phyloP scores from a whole-genome alignment of 2,329 filamentous ascomycete species.

The Epichloe elymi region DNA sequence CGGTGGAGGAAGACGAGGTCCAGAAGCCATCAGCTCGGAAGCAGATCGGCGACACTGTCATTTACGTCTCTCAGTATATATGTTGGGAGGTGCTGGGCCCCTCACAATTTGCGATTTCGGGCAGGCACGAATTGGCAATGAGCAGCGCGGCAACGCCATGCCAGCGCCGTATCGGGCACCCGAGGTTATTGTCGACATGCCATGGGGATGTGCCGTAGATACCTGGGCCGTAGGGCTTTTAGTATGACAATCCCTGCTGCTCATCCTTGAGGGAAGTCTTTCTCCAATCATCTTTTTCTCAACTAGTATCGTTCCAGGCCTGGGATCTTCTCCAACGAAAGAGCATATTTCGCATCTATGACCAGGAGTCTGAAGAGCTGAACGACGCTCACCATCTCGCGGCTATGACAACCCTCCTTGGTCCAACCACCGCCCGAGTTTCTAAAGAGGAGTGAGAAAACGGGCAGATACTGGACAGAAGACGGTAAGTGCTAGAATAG shows the following conservation, averaged over 20 bases:
- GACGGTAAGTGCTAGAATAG: constrained; percentile 9
- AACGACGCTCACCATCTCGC: constrained; percentile 18
- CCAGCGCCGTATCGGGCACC: constrained; percentile 20
- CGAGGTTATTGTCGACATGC: constrained; percentile 23
- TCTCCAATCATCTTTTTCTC: too few relatives aligned
- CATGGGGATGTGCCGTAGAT: constrained; percentile 21
- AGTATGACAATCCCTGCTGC: constrained; percentile 10
- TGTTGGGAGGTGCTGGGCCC: constrained; percentile 17
- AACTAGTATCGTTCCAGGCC: not conserved
- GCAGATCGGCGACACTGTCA: constrained; percentile 11
- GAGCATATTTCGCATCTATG: constrained; percentile 13
- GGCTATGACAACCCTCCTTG: constrained; percentile 16
- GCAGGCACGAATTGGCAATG: constrained; percentile 19
- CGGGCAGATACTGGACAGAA: constrained; percentile 14
- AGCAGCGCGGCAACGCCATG: constrained; percentile 15
- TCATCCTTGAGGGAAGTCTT: too few relatives aligned
- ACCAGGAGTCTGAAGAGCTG: constrained; percentile 9
- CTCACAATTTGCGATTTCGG: constrained; percentile 23
- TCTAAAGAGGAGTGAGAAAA: constrained; percentile 9
- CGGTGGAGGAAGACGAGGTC: constrained; percentile 19
- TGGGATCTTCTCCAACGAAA: constrained; percentile 10
- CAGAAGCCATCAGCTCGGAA: constrained; percentile 19
- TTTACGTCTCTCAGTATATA: constrained; percentile 20
- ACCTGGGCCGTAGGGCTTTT: constrained; percentile 23
- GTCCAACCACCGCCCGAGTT: constrained; percentile 16